Evolutionary conservation across 441 rosid genomes (phyloP).

Genomic region (Populus hybrid): DNA sequence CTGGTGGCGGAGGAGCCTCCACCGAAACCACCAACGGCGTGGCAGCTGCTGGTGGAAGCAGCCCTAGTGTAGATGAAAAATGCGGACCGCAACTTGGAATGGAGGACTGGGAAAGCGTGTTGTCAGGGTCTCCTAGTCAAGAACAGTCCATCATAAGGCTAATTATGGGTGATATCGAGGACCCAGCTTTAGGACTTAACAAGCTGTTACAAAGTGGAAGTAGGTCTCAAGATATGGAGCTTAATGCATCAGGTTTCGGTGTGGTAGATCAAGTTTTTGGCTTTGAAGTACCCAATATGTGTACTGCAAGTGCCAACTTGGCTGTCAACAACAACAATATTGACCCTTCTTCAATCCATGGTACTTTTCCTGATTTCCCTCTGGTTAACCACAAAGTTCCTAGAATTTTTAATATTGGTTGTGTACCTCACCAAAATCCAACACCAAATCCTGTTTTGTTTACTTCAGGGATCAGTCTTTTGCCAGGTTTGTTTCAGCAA

Average conservation of each 20-base stretch:
- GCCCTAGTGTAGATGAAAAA: constrained; percentile 35
- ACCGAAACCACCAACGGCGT: constrained; percentile 41
- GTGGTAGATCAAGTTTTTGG: neutral
- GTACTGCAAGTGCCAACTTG: constrained; percentile 20
- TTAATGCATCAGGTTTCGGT: constrained; percentile 33
- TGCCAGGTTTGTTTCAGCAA: constrained; percentile 28
- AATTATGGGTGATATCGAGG: constrained; percentile 49
- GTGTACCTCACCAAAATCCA: neutral
- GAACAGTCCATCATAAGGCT: constrained; percentile 49
- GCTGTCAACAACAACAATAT: constrained; percentile 17
- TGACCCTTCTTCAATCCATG: constrained; percentile 1
- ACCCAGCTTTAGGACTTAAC: constrained; percentile 48
- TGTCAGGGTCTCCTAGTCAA: constrained; percentile 55
- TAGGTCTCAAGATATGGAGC: constrained; percentile 37
- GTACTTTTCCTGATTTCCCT: constrained; percentile 25
- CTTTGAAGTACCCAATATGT: constrained; percentile 24
- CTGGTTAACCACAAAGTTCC: constrained; percentile 28
- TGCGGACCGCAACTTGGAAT: constrained; percentile 46
- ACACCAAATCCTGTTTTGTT: constrained; percentile 25
- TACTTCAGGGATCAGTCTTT: constrained; percentile 22
- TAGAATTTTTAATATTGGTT: constrained; percentile 26
- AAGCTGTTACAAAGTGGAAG: constrained; percentile 42
- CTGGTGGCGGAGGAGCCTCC: constrained; percentile 27
- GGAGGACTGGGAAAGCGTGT: constrained; percentile 61
- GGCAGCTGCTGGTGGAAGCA: constrained; percentile 26